Evolutionary conservation across 2,329 filamentous ascomycete species (phyloP), one percentile per base, ranked within the genome.

Genomic region (Ceratocystis alfenasii): DNA sequence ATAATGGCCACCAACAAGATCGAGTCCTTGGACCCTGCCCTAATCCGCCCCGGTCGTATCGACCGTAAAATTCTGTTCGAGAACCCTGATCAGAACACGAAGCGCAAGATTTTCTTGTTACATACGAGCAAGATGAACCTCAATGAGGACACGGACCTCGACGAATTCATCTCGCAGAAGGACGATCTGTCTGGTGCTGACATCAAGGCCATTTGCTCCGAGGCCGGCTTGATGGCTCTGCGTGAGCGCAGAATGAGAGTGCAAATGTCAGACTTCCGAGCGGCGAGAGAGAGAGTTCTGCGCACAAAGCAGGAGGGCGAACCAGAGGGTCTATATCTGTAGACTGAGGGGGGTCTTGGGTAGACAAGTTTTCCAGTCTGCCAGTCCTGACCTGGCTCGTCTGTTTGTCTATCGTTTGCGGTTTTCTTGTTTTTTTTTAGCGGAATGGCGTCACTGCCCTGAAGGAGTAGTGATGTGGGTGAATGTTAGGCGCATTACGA

Each of bases 1-100:
- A 93, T 99, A 76, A 97, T 99, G 92, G 95, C 94, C 12, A 99
- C 94, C 70, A 99, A 99, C 86, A 99, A 99, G 84, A 99, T 99
- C 71, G 95, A 99, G 71, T 95, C 90, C 3, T 82, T 99, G 33
- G 95, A 99, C 74, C 94, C 94, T 65, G 94, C 94, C 20, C 81
- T 99, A 71, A 99, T 99, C 74, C 88, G 94, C 70, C 94, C 94
- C 57, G 94, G 94, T 69, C 92, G 94, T 82, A 99, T 99, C 76
- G 94, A 99, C 77, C 87, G 94, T 72, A 99, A 99, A 84, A 99
- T 99, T 69, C 77, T 87, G 69, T 89, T 86, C 73, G 82, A 85
- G 75, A 82, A 86, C 72, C 80, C 78, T 59, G 80, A 85, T 77
- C 87, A 96, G 81, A 92, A 93, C 77, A 99, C 94, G 67, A 87